Evolutionary conservation across 2,329 filamentous ascomycete species (phyloP), one percentile per base, ranked within the genome.

Genomic region (Cordyceps cicadae): DNA sequence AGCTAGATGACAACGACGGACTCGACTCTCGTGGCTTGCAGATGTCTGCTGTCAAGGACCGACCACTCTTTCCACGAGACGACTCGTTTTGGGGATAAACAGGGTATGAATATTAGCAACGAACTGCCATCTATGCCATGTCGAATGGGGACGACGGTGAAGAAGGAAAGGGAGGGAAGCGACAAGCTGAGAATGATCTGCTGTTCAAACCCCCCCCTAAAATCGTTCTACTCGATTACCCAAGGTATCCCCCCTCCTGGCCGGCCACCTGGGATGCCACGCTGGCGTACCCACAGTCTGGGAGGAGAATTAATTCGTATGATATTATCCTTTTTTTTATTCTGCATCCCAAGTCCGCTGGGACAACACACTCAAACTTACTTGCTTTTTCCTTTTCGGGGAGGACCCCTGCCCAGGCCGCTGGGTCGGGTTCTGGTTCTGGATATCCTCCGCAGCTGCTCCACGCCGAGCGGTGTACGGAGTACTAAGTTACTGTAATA

Each of bases 231-330:
- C n/a, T 43, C 14, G 24, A 6, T 24, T 24, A 3, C 17, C 24
- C 48, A 32, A 37, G 11, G 7, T 3, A 37, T 19, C 5, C n/a
- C 2, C 39, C 26, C 19, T 43, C n/a, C n/a, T 15, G n/a, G n/a
- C 39, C 11, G 41, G 15, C 4, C 41, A 43, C 15, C 29, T 32
- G 29, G 29, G 29, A 29, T 29, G 48, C 56, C 56, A 59, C 56
- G 56, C 56, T 59, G 56, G 56, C 56, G 48, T 59, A 51, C 34
- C 56, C 56, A 59, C 56, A 51, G 3, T 15, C 21, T 52, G 56
- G 5, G 24, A 59, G 15, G 56, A 51, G 32, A 43, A 37, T 48
- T 19, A 32, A 21, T 21, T 17, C 12, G 17, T 19, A 7, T 46
- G 17, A 19, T 48, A 12, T 24, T 19, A 15, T 49, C 24, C n/a